phyloP scores from a whole-genome alignment of 1,139 yeast species.

The Sugiyamaella sp. region DNA sequence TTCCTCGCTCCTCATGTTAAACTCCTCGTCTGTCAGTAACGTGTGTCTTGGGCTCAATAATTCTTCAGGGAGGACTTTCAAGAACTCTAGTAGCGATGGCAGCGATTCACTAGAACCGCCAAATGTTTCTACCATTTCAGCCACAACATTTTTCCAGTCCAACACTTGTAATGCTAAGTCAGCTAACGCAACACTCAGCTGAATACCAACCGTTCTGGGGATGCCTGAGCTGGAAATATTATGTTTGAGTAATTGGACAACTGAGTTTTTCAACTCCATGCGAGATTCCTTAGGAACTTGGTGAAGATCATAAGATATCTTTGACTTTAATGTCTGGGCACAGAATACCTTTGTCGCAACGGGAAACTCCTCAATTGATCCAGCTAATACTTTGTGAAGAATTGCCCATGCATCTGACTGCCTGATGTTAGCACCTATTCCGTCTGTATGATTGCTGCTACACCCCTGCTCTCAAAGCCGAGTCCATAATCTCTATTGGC shows the following conservation, averaged over 20 bases:
- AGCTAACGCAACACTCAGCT: conserved; percentile 77
- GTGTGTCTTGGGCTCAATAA: conserved; percentile 75
- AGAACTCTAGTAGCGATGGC: conserved; percentile 67
- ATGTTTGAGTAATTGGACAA: conserved; percentile 54
- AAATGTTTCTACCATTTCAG: conserved; percentile 62
- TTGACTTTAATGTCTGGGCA: conserved; percentile 83
- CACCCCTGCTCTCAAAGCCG: neutral
- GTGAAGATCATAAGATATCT: conserved; percentile 74
- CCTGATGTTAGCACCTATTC: conserved; percentile 6
- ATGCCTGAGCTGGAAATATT: conserved; percentile 47
- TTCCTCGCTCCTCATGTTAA: conserved; percentile 61
- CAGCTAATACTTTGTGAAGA: conserved; percentile 41
- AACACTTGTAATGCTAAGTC: conserved; percentile 78
- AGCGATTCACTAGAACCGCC: conserved; percentile 43
- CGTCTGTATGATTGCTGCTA: neutral
- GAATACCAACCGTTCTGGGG: conserved; percentile 68
- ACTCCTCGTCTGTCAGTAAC: conserved; percentile 81
- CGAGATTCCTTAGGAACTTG: conserved; percentile 66
- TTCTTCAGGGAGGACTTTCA: conserved; percentile 90
- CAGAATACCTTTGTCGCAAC: conserved; percentile 70
- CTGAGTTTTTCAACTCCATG: conserved; percentile 60
- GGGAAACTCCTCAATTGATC: conserved; percentile 26
- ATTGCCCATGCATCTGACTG: conserved; percentile 47
- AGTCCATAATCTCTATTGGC: neutral
- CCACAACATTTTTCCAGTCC: conserved; percentile 71